Evolutionary conservation across 1,284 basidiomycete genomes (phyloP).

Genomic region (Cerrena zonata): DNA sequence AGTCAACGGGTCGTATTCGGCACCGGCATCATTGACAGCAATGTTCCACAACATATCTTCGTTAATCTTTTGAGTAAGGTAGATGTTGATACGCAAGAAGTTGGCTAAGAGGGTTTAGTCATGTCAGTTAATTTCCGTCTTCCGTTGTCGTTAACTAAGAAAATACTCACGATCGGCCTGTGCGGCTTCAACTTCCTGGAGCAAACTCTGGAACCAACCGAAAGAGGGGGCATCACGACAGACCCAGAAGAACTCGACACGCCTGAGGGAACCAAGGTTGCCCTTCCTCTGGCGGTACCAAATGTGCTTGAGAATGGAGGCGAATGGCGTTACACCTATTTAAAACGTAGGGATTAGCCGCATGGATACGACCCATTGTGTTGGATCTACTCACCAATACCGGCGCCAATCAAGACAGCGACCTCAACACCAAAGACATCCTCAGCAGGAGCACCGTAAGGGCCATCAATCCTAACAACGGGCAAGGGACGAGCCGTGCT

Average conservation of each 20-base stretch:
- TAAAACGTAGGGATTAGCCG: too few species aligned
- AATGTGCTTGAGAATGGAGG: constrained; percentile 86
- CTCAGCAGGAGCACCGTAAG: constrained; percentile 83
- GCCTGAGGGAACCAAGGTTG: constrained; percentile 67
- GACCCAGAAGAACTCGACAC: constrained; percentile 90
- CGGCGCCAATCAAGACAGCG: constrained; percentile 80
- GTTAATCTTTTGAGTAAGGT: constrained; percentile 79
- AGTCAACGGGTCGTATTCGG: constrained; percentile 79
- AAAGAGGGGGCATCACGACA: constrained; percentile 85
- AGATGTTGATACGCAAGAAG: constrained; percentile 85
- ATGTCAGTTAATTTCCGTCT: constrained; percentile 2
- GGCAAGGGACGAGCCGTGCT: constrained; percentile 52
- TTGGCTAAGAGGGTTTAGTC: constrained; percentile 51
- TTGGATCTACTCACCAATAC: constrained; percentile 77
- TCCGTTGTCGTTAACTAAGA: background rate
- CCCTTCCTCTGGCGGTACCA: constrained; percentile 83
- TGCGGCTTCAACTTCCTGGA: constrained; percentile 79
- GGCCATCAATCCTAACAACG: constrained; percentile 76
- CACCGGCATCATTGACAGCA: constrained; percentile 77
- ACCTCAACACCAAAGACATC: constrained; percentile 84
- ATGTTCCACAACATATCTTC: constrained; percentile 89
- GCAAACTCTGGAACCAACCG: constrained; percentile 85
- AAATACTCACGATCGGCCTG: constrained; percentile 69
- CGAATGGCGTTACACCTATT: constrained; percentile 79
- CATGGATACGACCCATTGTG: too few species aligned